Conservation (phyloP, 2,329 filamentous ascomycete genomes). For the Calonectria pauciramosa region DNA sequence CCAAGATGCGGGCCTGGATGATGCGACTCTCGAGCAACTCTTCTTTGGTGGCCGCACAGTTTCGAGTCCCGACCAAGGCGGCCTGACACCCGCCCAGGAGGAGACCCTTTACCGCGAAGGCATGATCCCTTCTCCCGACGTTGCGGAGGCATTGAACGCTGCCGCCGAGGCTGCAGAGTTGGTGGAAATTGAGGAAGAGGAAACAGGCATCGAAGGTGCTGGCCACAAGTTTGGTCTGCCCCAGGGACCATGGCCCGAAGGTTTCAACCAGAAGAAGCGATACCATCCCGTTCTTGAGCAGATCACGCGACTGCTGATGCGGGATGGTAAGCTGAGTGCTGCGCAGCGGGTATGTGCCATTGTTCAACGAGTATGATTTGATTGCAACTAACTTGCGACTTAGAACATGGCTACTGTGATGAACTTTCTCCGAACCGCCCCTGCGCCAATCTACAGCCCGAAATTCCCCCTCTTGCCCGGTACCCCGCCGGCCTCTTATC, state of each 20-base stretch:
- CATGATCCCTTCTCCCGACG: conserved; percentile 53
- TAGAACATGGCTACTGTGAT: conserved; percentile 90
- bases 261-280: conserved; percentile 79
- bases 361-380: not conserved
- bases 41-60: conserved; percentile 52
- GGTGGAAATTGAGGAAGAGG: conserved; percentile 22
- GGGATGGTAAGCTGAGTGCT: conserved; percentile 87
- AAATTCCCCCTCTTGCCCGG: conserved; percentile 80
- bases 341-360: conserved; percentile 82
- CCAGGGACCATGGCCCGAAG: conserved; percentile 72
- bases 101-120: conserved; percentile 59
- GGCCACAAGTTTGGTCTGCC: conserved; percentile 88
- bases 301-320: conserved; percentile 92
- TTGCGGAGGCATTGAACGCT: conserved; percentile 50
- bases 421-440: conserved; percentile 85
- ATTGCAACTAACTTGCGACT: conserved; percentile 27
- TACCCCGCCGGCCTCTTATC: conserved; percentile 80
- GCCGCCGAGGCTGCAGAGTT: conserved; percentile 38
- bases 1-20: conserved; percentile 47
- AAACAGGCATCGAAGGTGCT: conserved; percentile 49
- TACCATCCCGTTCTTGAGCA: conserved; percentile 90
- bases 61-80: conserved; percentile 48
- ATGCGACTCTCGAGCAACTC: conserved; percentile 53
- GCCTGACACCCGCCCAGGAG: conserved; percentile 59
- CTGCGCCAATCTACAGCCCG: conserved; percentile 82